Evolutionary conservation across 495 filamentous ascomycete species (phyloP), one percentile per base, ranked within the genome.

Genomic region (Neurospora sp.): DNA sequence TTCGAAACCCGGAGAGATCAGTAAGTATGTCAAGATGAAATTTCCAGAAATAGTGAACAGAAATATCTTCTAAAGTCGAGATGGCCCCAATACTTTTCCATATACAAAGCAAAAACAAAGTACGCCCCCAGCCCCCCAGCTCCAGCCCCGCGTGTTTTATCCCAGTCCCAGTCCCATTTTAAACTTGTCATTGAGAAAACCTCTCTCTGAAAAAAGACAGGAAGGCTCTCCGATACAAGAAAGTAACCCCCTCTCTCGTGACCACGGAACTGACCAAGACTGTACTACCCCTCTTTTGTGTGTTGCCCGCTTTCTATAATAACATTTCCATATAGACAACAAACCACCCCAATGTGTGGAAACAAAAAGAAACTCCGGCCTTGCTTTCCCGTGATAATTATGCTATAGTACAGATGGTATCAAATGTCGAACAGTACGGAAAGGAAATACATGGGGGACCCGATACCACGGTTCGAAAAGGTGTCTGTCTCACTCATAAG

Each of bases 391-490:
- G 53, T 66, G 53, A 35, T 37, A 66, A 66, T 66, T 66, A 66
- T 66, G 53, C 53, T 66, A 66, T 66, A 66, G 53, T 66, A 66
- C 53, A 66, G 53, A 66, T 66, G 53, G 53, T 66, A 66, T 66
- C 53, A 66, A 66, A 66, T 66, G 53, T 66, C 53, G 27, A 61
- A 61, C 53, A 35, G 53, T 66, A 66, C 53, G 53, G 27, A 66
- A 66, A 66, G 7, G 22, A 66, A 66, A 66, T 66, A 59, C 48
- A 59, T 14, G 20, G 48, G 46, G 48, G 48, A 27, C 48, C 20
- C 48, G 48, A 59, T 59, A 66, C 53, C 53, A 66, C 53, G 27
- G 53, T 61, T 61, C 12, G 53, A 61, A 31, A 61, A 16, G 12
- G 22, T 61, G 53, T 53, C 46, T 53, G 46, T 53, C 46, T 53